Conservation (phyloP, 306 rosid genomes). For the Vigna angularis region DNA sequence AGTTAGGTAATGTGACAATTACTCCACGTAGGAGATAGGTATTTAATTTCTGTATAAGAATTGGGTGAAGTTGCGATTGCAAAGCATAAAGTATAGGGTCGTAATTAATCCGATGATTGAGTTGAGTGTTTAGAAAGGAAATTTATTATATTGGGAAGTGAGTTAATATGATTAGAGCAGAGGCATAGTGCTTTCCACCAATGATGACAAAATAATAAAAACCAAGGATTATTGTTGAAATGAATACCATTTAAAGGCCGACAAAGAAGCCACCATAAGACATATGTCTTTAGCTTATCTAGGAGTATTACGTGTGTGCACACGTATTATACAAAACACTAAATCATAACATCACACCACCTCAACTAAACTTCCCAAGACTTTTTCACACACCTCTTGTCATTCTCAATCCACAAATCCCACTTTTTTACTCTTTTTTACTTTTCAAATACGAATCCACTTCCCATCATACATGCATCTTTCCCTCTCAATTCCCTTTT, state of each 20-base stretch:
- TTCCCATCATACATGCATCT: not conserved
- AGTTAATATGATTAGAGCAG: constrained; percentile 16
- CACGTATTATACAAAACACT: constrained; percentile 39
- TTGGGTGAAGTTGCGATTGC: not conserved
- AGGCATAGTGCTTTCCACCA: constrained; percentile 27
- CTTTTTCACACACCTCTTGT: constrained; percentile 43
- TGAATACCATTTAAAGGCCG: constrained; percentile 51
- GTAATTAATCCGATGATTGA: constrained; percentile 34
- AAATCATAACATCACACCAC: constrained; percentile 41
- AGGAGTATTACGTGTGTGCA: constrained; percentile 54
- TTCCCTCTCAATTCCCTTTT: constrained; percentile 2
- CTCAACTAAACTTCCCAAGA: constrained; percentile 21
- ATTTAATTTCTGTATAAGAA: not conserved
- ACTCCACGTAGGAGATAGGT: constrained; percentile 19
- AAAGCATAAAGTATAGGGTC: constrained; percentile 15
- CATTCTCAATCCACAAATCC: constrained; percentile 16
- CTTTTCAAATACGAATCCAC: not conserved
- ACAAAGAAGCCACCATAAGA: constrained; percentile 57
- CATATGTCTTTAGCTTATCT: constrained; percentile 56
- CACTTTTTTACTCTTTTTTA: not conserved
- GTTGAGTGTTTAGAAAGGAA: constrained; percentile 20
- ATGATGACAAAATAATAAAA: constrained; percentile 30
- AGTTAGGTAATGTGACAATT: constrained; percentile 39
- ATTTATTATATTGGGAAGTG: not conserved
- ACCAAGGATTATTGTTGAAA: constrained; percentile 13